A percentile compares a stretch with the other conserved stretches of the same genome.
These are phyloP conservation scores for Hanseniaspora meyeri DNA, from an alignment of 805 yeast species.

Conservation along the genomic window DNA sequence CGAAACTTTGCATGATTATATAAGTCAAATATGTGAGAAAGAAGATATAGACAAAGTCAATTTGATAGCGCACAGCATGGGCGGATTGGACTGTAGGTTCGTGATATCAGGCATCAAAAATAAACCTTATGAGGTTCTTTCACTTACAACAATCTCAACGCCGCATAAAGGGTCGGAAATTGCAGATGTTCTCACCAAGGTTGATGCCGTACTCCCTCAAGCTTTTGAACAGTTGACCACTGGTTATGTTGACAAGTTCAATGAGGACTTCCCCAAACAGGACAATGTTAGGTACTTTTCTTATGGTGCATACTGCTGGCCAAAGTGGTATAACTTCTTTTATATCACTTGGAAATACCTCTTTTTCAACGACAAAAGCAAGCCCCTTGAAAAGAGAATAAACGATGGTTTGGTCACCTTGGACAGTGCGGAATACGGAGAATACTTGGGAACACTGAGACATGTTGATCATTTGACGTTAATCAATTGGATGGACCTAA, in stretches of 20 bases:
- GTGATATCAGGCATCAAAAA: slow-evolving; percentile 44
- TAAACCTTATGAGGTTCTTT: slow-evolving; percentile 45
- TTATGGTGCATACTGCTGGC: slow-evolving; percentile 65
- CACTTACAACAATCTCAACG: slow-evolving; percentile 74
- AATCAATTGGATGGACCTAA: slow-evolving; percentile 58
- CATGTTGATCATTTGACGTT: slow-evolving; percentile 77
- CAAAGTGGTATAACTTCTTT: slow-evolving; percentile 51
- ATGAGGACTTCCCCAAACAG: slow-evolving; percentile 38
- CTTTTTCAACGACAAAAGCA: slow-evolving; percentile 18
- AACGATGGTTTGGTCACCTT: slow-evolving; percentile 85
- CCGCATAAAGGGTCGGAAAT: slow-evolving; percentile 82
- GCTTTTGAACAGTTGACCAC: slow-evolving; percentile 60
- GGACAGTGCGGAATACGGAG: slow-evolving; percentile 70
- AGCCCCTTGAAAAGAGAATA: slow-evolving; percentile 31
- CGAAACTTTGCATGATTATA: slow-evolving; percentile 37
- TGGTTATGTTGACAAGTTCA: slow-evolving; percentile 39
- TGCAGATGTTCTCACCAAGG: slow-evolving; percentile 44
- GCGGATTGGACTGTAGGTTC: slow-evolving; percentile 77
- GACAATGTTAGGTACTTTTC: slow-evolving; percentile 63
- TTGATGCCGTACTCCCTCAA: slow-evolving; percentile 26
- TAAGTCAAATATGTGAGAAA: slow-evolving; percentile 22
- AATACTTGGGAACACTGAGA: slow-evolving; percentile 63
- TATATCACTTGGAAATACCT: slow-evolving; percentile 53
- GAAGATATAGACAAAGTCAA: slow-evolving; percentile 43
- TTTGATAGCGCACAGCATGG: slow-evolving; percentile 84